Base-by-base conservation (phyloP, 2,329 filamentous ascomycete genomes). In the Cercospora beticola region DNA sequence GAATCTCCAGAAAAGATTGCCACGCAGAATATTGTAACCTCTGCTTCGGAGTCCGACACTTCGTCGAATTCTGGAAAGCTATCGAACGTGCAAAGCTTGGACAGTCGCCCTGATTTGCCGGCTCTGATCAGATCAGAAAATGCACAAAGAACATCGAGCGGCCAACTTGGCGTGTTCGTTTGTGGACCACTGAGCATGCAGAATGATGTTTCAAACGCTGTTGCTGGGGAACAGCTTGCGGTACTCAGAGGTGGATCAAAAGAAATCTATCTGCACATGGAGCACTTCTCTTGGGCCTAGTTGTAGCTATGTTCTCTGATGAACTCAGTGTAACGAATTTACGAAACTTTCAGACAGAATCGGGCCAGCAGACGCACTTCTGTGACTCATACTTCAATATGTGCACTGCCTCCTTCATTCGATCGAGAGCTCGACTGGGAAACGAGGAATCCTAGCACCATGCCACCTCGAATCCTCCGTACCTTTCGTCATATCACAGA, bases 131-230 rank as follows among this genome's bases (percentile, higher is more conserved):
- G 64, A 12, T 73, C 75, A 52, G 76, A 75, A 60, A 73, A 71
- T 0, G 52, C 68, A 5, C 54, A 63, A 33, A 62, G 46, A 12
- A 12, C 33, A 64, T 64, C 70, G 23, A 68, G 62, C 49, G 67
- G 71, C 5, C 56, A 76, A 9, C 71, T 74, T 30, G 74, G 75
- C 6, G 79, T 84, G 1, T 81, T 80, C 64, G 79, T 80, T 14
- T 84, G 83, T 68, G 83, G 83, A 0, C 82, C 83, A 1, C 64
- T 74, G 14, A 81, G 79, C 4, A 83, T 85, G 83, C 77, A 83
- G 63, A 76, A 82, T 60, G 84, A 85, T 76, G 81, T 84, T 7
- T 77, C 81, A 3, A 82, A 83, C 74, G 82, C 82, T 9, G 82
- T 83, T 26, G 82, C 83, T 3, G 66, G 62, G 12, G 80, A 79